phyloP scores from a whole-genome alignment of 2,329 filamentous ascomycete genomes.

The Rhynchosporium agropyri region DNA sequence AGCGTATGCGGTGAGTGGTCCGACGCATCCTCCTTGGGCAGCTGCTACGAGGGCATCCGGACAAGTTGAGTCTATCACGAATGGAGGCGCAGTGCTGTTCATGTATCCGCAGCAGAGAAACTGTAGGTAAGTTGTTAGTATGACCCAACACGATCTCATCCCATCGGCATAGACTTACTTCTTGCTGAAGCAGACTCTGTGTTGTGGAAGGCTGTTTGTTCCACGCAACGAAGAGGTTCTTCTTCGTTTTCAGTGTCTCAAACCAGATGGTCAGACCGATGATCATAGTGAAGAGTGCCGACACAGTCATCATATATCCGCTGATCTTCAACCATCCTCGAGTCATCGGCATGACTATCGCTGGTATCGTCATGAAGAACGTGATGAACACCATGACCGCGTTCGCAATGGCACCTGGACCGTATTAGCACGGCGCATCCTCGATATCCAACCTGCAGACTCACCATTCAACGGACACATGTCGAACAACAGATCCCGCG shows the following conservation, averaged over 20 bases:
- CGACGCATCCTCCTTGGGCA: conserved; percentile 69
- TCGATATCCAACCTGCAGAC: conserved; percentile 29
- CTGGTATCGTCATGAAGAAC: conserved; percentile 70
- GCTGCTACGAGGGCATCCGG: conserved; percentile 71
- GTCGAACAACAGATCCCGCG: conserved; percentile 53
- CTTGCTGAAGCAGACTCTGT: conserved; percentile 71
- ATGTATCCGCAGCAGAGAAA: conserved; percentile 81
- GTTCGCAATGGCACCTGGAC: conserved; percentile 69
- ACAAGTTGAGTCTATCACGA: conserved; percentile 69
- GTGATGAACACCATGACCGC: conserved; percentile 71
- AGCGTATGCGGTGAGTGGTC: conserved; percentile 66
- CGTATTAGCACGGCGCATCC: conserved; percentile 27
- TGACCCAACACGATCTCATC: background rate
- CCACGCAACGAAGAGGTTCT: conserved; percentile 65
- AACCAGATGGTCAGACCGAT: conserved; percentile 73
- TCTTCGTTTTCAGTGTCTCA: conserved; percentile 68
- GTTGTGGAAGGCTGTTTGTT: conserved; percentile 55
- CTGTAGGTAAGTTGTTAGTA: conserved; percentile 46
- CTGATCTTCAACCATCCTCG: conserved; percentile 72
- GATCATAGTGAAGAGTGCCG: conserved; percentile 64
- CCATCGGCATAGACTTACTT: conserved; percentile 50
- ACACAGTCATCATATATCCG: conserved; percentile 64
- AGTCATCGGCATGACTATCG: conserved; percentile 66
- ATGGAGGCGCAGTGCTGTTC: conserved; percentile 72
- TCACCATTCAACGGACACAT: conserved; percentile 57